Conservation (phyloP, 495 filamentous ascomycete species). For the Penicillium manginii region DNA sequence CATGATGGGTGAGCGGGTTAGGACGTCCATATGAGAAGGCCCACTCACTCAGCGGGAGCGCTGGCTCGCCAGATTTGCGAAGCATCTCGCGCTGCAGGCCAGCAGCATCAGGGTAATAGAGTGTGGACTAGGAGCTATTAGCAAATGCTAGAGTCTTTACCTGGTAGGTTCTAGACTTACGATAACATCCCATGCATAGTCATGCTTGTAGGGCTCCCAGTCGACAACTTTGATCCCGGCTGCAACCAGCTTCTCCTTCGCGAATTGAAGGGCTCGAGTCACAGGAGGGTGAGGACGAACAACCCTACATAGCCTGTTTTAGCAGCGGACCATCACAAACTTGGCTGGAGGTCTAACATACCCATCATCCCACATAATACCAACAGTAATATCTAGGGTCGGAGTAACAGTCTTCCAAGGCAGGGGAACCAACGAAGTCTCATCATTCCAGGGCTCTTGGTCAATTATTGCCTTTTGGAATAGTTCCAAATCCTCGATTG, state of each 20-base stretch:
- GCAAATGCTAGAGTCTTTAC: neutral
- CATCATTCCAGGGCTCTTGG: slow-evolving; percentile 63
- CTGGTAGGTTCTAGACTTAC: slow-evolving; percentile 27
- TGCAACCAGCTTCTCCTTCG: slow-evolving; percentile 56
- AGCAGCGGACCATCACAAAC: neutral
- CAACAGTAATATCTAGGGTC: slow-evolving; percentile 62
- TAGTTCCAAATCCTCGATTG: slow-evolving; percentile 63
- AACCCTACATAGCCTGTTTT: slow-evolving; percentile 11
- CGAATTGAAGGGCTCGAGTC: slow-evolving; percentile 57
- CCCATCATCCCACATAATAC: slow-evolving; percentile 71
- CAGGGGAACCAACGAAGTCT: slow-evolving; percentile 61
- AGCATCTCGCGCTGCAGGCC: slow-evolving; percentile 48
- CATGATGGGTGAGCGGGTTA: slow-evolving; percentile 40
- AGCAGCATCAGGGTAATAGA: slow-evolving; percentile 62
- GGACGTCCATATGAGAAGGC: slow-evolving; percentile 58
- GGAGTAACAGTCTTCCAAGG: slow-evolving; percentile 55
- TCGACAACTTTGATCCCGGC: slow-evolving; percentile 62
- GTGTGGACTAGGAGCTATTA: slow-evolving; percentile 31
- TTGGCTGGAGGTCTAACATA: slow-evolving; percentile 8
- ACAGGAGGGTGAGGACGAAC: slow-evolving; percentile 72
- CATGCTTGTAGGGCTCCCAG: slow-evolving; percentile 67
- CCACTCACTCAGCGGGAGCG: slow-evolving; percentile 59
- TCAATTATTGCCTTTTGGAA: slow-evolving; percentile 65
- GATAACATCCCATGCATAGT: slow-evolving; percentile 62
- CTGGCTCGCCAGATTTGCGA: slow-evolving; percentile 56